A percentile compares a stretch with the other conserved stretches of the same genome.
Conservation (phyloP, 2,329 filamentous ascomycete genomes). For the Dothideomycetes sp. region DNA sequence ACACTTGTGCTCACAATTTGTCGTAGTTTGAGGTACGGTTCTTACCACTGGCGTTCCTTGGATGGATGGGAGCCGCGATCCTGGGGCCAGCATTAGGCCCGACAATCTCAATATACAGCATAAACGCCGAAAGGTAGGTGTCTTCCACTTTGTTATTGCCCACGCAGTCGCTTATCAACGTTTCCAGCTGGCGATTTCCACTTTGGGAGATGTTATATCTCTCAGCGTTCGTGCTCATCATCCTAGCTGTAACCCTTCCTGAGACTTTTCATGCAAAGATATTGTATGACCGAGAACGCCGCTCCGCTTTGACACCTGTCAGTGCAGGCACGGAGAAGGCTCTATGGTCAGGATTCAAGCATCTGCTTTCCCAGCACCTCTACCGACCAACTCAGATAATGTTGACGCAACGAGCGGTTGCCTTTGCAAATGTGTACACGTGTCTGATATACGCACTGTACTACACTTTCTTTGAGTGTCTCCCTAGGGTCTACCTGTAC, state of each 20-base stretch:
- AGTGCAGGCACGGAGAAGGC: constrained; percentile 35
- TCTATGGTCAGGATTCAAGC: constrained; percentile 42
- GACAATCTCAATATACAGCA: constrained; percentile 34
- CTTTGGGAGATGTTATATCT: background rate
- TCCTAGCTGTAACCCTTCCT: background rate
- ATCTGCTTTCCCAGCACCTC: constrained; percentile 46
- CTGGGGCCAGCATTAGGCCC: background rate
- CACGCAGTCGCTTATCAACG: no score
- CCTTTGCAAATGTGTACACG: constrained; percentile 27
- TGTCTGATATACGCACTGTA: constrained; percentile 28
- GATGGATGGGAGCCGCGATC: constrained; percentile 27
- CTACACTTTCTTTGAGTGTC: constrained; percentile 28
- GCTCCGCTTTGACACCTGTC: constrained; percentile 54
- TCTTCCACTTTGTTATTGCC: background rate
- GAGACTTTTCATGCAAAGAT: background rate
- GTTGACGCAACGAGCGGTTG: constrained; percentile 26
- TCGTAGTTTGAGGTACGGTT: constrained; percentile 31
- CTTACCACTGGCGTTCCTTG: constrained; percentile 35
- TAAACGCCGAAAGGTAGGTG: constrained; percentile 37
- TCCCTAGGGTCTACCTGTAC: constrained; percentile 32
- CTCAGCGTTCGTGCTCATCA: background rate
- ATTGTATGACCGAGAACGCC: constrained; percentile 27
- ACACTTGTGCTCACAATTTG: constrained; percentile 14
- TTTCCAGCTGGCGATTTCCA: background rate
- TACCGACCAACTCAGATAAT: constrained; percentile 18